Conservation (phyloP, 2,329 filamentous ascomycete genomes). For the Sphaerostilbella broomeana region DNA sequence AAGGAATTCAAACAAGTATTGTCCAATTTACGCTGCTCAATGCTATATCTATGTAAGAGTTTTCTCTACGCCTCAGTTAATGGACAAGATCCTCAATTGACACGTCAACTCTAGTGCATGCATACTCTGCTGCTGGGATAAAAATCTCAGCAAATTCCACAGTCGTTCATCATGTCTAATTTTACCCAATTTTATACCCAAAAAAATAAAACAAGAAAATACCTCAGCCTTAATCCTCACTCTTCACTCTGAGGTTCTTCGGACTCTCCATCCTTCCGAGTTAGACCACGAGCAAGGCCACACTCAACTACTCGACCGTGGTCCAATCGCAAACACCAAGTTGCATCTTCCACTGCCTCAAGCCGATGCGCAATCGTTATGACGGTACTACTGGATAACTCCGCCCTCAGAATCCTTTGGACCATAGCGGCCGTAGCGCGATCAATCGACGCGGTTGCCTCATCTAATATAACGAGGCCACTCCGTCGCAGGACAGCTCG, state of each 20-base stretch:
- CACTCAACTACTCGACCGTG: conserved; percentile 44
- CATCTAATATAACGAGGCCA: conserved; percentile 56
- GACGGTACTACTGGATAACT: conserved; percentile 50
- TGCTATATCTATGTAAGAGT: too few species aligned
- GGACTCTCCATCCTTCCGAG: background rate
- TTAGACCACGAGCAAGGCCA: conserved; percentile 31
- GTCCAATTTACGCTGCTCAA: too few species aligned
- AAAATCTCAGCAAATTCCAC: too few species aligned
- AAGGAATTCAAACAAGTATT: too few species aligned
- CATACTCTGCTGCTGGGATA: too few species aligned
- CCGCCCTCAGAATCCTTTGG: conserved; percentile 49
- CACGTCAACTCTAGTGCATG: too few species aligned
- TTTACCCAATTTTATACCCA: too few species aligned
- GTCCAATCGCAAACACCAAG: conserved; percentile 49
- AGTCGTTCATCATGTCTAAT: too few species aligned
- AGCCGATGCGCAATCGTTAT: conserved; percentile 61
- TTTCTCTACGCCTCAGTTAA: too few species aligned
- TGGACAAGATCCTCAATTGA: too few species aligned
- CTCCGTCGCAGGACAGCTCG: conserved; percentile 54
- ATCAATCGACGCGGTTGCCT: conserved; percentile 59
- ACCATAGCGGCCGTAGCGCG: conserved; percentile 51
- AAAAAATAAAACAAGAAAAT: background rate
- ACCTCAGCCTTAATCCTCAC: too few species aligned
- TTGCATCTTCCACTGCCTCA: conserved; percentile 54
- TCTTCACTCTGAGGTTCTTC: background rate